Evolutionary conservation across 805 yeast species (phyloP).

Genomic region (Maudiozyma barnettii): DNA sequence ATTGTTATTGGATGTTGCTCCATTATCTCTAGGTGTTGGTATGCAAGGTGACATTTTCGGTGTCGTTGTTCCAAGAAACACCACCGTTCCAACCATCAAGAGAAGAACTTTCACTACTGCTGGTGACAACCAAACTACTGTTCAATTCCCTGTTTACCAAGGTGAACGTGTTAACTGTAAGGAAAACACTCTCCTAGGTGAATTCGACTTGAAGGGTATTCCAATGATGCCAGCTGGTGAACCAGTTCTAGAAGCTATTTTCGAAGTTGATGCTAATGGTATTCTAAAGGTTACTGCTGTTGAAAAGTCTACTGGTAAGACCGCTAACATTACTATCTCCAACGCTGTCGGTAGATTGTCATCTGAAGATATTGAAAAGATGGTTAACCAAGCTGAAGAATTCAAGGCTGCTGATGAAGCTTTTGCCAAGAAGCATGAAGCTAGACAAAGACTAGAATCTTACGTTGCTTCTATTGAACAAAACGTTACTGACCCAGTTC

Average conservation of each 20-base stretch:
- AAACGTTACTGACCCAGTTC: constrained; percentile 95
- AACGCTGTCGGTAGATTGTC: constrained; percentile 98
- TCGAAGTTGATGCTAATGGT: constrained; percentile 99
- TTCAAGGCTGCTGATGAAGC: constrained; percentile 99
- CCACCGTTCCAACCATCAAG: constrained; percentile 98
- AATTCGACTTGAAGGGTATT: constrained; percentile 94
- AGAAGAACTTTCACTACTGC: constrained; percentile 98
- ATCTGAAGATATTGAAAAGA: constrained; percentile 68
- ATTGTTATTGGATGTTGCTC: constrained; percentile 93
- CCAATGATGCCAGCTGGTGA: constrained; percentile 99
- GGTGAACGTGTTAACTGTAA: constrained; percentile 99
- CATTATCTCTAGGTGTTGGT: constrained; percentile 98
- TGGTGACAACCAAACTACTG: constrained; percentile 97
- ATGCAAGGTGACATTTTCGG: constrained; percentile 99
- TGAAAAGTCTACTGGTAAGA: constrained; percentile 97
- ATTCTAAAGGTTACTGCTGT: constrained; percentile 97
- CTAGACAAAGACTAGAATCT: constrained; percentile 97
- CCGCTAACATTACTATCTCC: constrained; percentile 96
- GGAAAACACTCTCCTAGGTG: constrained; percentile 96
- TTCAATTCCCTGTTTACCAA: constrained; percentile 97
- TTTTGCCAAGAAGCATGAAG: constrained; percentile 86
- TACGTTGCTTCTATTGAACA: constrained; percentile 94
- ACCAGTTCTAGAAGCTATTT: constrained; percentile 98
- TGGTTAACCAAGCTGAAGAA: constrained; percentile 95
- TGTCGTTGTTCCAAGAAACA: constrained; percentile 98